These are phyloP conservation scores for Rauvolfia tetraphylla DNA, from an alignment of 257 asterid species.

Conservation along the genomic window DNA sequence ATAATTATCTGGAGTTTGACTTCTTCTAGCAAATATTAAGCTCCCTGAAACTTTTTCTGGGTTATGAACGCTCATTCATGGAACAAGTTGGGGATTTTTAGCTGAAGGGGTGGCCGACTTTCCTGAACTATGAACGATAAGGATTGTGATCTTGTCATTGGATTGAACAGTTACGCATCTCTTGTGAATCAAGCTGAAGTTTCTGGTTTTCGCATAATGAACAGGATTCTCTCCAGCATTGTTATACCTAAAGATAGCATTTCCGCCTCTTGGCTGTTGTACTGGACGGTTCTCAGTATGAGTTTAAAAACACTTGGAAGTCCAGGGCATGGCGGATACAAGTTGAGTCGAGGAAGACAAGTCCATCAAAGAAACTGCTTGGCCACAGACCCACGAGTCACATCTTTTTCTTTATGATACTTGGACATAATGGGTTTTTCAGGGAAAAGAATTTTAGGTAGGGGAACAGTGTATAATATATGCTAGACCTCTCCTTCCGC, in stretches of 20 bases:
- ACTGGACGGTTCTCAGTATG: not conserved
- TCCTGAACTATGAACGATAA: not conserved
- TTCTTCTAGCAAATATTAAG: slow-evolving; percentile 31
- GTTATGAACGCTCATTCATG: slow-evolving; percentile 10
- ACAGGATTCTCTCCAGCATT: not conserved
- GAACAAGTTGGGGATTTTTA: slow-evolving; percentile 10
- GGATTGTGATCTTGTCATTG: slow-evolving; percentile 1
- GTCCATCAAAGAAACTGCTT: not conserved
- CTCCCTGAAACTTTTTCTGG: slow-evolving; percentile 4
- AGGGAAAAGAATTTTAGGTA: not conserved
- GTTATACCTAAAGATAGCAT: not conserved
- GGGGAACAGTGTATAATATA: not conserved
- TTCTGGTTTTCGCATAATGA: not conserved
- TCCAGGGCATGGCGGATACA: not conserved
- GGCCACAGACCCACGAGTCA: slow-evolving; percentile 1
- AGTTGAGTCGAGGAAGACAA: not conserved
- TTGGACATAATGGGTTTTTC: not conserved
- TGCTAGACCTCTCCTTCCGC: not conserved
- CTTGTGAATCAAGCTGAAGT: not conserved
- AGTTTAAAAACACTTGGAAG: too few relatives aligned
- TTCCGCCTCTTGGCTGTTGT: not conserved
- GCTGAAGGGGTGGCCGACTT: slow-evolving; percentile 15
- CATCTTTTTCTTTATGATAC: too few relatives aligned
- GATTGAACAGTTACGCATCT: not conserved
- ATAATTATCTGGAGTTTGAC: slow-evolving; percentile 39